These are phyloP conservation scores for Cladobotryum protrusum DNA, from an alignment of 2,329 filamentous ascomycete genomes.

Conservation along the genomic window DNA sequence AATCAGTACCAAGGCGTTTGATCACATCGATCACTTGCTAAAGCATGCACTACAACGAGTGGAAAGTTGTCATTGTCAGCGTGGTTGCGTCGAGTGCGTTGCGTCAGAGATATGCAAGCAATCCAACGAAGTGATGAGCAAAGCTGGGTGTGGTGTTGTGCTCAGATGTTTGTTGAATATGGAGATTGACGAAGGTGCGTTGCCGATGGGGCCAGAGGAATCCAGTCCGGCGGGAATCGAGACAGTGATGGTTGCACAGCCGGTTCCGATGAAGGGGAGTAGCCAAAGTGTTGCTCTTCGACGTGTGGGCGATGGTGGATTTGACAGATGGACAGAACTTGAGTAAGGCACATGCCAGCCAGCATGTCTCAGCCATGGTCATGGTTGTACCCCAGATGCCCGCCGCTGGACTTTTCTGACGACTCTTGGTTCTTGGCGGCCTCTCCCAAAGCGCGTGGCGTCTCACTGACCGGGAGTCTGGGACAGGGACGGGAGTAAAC, in stretches of 20 bases:
- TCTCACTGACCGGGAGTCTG: too few relatives aligned
- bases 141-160: slow-evolving; percentile 77
- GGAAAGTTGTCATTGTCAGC: slow-evolving; percentile 65
- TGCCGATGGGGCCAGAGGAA: slow-evolving; percentile 80
- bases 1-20: slow-evolving; percentile 88
- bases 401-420: too few relatives aligned
- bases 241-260: slow-evolving; percentile 39
- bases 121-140: slow-evolving; percentile 88
- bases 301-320: slow-evolving; percentile 16
- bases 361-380: too few relatives aligned
- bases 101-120: slow-evolving; percentile 79
- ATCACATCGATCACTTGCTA: slow-evolving; percentile 78
- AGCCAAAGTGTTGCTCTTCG: background rate
- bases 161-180: slow-evolving; percentile 67
- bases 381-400: too few relatives aligned
- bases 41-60: slow-evolving; percentile 70
- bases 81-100: slow-evolving; percentile 87
- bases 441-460: too few relatives aligned
- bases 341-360: too few relatives aligned
- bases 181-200: slow-evolving; percentile 72
- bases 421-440: too few relatives aligned
- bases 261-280: slow-evolving; percentile 13
- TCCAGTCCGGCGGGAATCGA: slow-evolving; percentile 66
- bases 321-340: slow-evolving; percentile 19
- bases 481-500: too few relatives aligned